Evolutionary conservation across 2,329 filamentous ascomycete species (phyloP), one percentile per base, ranked within the genome.

Genomic region (Cucurbitaria berberidis): DNA sequence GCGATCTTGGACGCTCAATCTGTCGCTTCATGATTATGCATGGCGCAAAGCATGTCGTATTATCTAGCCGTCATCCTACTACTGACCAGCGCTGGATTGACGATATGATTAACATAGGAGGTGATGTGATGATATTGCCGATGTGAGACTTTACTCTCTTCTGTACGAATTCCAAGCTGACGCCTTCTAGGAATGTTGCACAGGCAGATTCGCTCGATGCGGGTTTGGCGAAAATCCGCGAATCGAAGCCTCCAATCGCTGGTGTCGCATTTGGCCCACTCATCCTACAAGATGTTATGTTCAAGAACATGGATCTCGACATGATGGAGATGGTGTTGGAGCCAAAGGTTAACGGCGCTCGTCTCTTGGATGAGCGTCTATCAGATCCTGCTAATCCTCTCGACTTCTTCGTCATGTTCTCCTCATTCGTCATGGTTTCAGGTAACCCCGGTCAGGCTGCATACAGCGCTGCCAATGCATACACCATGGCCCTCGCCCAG

Each of bases 11-110:
- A 1, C 41, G 48, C 0, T 63, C 62, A 0, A 38, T 70, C 1
- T 48, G 46, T 16, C 5, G 52, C 11, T 71, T 62, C 60, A 68
- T 71, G 67, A 44, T 66, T 1, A 13, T n/a, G 2, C 48, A 60
- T 18, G 65, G 65, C 0, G 69, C 67, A 3, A 46, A 49, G 15
- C n/a, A 63, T 21, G 35, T 72, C 19, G 59, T 60, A 4, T 22
- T 82, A 2, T 72, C 76, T 0, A 79, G 76, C 41, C 74, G 80
- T 1, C 70, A 67, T 11, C 74, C 77, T 3, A 60, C 6, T 35
- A 13, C 15, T 35, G n/a, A n/a, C n/a, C n/a, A n/a, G n/a, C n/a
- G n/a, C n/a, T n/a, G n/a, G n/a, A n/a, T n/a, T n/a, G n/a, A n/a
- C n/a, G n/a, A n/a, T n/a, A n/a, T n/a, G n/a, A n/a, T n/a, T n/a